Evolutionary conservation across 129 eudicot genomes (phyloP), one percentile per base, ranked within the genome.

Genomic region (Tanacetum coccineum): DNA sequence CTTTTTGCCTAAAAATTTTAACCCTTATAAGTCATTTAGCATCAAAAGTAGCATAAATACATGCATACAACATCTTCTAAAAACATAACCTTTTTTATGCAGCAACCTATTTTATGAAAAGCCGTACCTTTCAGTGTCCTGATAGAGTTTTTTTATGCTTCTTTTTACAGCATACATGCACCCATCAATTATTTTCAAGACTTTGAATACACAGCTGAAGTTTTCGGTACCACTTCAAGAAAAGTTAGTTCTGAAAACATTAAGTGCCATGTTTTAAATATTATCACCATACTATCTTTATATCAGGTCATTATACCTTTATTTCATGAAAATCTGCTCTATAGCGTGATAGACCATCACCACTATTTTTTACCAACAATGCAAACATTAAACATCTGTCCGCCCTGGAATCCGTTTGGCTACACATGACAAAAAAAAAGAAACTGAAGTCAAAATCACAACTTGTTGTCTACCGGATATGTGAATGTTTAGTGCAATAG

Each of bases 121-220:
- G 63, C 3, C 39, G 54, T 73, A 91, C 98, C 98, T 87, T 59
- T 91, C 95, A 12, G 75, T 60, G 67, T 85, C 95, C 78, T 77
- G 88, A 60, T 76, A 81, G 46, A 91, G 75, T 58, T 73, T 84
- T 72, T 71, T 85, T 39, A 66, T 79, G 81, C 89, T 87, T 44
- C 79, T 74, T 80, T 91, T 91, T 66, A 91, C 98, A 66, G 96
- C 98, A 62, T 91, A 91, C 83, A 83, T 67, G 81, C 98, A 87
- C 58, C 98, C 98, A 79, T 91, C 98, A 68, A 91, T 81, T 78
- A 96, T 83, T 71, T 85, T 91, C 74, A 91, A 61, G 32, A 68
- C 96, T 80, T 91, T 91, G 79, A 77, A 91, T 67, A 87, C 96
- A 36, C 80, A 61, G 66, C 86, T 91, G 85, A 91, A 91, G 78